A percentile compares a stretch with the other conserved stretches of the same genome.
These are phyloP conservation scores for Niveomyces coronatus DNA, from an alignment of 2,329 filamentous ascomycete species.

Conservation along the genomic window DNA sequence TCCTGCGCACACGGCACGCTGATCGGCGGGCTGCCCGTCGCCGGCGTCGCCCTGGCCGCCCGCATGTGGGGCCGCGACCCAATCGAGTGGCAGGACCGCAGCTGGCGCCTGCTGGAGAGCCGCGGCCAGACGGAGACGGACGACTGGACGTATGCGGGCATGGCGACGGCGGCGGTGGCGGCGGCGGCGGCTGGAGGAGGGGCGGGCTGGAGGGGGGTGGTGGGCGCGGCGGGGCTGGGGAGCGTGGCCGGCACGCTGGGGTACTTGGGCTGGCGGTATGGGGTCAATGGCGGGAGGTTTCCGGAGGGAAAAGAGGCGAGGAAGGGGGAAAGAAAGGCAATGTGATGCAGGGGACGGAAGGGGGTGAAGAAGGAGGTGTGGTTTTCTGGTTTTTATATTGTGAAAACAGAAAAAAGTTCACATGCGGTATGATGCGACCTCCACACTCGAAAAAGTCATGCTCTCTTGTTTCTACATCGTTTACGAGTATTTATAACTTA, in stretches of 20 bases:
- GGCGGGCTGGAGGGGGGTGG: conserved; percentile 27
- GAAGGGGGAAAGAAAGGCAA: conserved; percentile 12
- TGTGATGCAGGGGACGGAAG: no score
- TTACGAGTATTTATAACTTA: conserved; percentile 18
- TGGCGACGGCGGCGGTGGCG: conserved; percentile 24
- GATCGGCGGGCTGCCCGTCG: conserved; percentile 32
- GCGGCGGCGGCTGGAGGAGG: conserved; percentile 17
- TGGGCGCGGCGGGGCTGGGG: conserved; percentile 37
- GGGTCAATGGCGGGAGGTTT: conserved; percentile 33
- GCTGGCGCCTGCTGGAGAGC: conserved; percentile 51
- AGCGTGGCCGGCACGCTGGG: conserved; percentile 37
- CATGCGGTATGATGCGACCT: no score
- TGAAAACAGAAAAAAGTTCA: no score
- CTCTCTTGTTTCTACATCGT: no score
- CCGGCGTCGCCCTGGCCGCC: conserved; percentile 31
- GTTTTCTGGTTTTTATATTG: no score
- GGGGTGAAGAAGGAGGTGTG: no score
- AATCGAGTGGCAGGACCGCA: conserved; percentile 55
- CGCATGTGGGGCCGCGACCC: conserved; percentile 46
- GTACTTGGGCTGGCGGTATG: conserved; percentile 40
- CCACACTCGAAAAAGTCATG: no score
- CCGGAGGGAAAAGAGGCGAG: conserved; percentile 14
- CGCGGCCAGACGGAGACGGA: conserved; percentile 45
- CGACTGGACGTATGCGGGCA: conserved; percentile 40
- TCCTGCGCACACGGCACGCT: conserved; percentile 35